Evolutionary conservation across 768 basidiomycete species (phyloP).

Genomic region (Suillus bovinus): DNA sequence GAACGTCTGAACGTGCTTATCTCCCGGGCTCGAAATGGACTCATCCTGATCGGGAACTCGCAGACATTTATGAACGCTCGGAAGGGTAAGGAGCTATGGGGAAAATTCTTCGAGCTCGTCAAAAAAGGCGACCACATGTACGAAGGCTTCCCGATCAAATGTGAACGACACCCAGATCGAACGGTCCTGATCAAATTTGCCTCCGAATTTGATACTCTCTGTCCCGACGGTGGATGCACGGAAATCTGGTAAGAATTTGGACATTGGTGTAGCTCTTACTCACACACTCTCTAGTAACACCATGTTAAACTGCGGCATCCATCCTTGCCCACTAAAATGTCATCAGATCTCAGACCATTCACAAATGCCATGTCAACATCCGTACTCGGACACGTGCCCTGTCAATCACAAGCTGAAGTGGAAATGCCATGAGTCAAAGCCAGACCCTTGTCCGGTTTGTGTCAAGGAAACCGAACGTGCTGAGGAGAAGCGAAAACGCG

Average conservation of each 20-base stretch:
- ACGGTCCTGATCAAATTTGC: slow-evolving; percentile 40
- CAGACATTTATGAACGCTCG: slow-evolving; percentile 55
- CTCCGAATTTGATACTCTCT: slow-evolving; percentile 48
- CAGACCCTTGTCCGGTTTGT: slow-evolving; percentile 45
- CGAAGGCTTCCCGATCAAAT: slow-evolving; percentile 58
- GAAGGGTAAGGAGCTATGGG: slow-evolving; percentile 55
- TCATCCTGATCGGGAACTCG: slow-evolving; percentile 67
- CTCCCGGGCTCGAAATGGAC: slow-evolving; percentile 63
- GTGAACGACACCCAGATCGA: slow-evolving; percentile 52
- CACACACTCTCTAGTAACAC: slow-evolving; percentile 38
- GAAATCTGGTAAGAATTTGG: slow-evolving; percentile 51
- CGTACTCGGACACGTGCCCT: slow-evolving; percentile 40
- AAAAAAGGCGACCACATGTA: slow-evolving; percentile 46
- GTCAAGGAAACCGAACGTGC: slow-evolving; percentile 43
- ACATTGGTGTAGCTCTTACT: not conserved
- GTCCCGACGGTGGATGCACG: slow-evolving; percentile 65
- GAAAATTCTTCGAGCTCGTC: slow-evolving; percentile 46
- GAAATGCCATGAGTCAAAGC: slow-evolving; percentile 43
- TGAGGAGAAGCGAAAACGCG: slow-evolving; percentile 41
- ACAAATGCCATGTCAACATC: slow-evolving; percentile 47
- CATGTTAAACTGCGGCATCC: slow-evolving; percentile 49
- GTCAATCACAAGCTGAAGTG: slow-evolving; percentile 43
- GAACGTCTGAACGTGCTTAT: slow-evolving; percentile 72
- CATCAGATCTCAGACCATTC: slow-evolving; percentile 58
- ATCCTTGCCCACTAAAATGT: slow-evolving; percentile 60